Base-by-base conservation (phyloP, 768 basidiomycete species). In the Panellus pusillus region DNA sequence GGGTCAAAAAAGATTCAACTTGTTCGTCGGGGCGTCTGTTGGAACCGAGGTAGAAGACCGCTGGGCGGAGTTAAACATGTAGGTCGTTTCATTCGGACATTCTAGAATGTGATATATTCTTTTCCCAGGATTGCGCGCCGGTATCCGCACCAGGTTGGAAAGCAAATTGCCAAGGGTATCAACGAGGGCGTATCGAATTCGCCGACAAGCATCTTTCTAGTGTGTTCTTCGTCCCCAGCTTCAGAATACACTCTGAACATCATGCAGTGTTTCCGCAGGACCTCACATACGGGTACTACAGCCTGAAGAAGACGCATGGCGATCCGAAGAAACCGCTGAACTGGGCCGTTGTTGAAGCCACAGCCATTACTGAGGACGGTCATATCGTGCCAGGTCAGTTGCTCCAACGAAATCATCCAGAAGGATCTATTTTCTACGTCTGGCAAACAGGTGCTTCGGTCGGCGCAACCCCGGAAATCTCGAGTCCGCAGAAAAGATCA, bases 311-410 rank as follows among this genome's bases (percentile, higher is more conserved):
- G 54, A 73, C 64, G 14, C 75, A 76, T 38, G 76, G 77, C 1
- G 74, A 78, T 54, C 74, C 75, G 0, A 65, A 54, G 36, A 76
- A 76, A 45, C 76, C 71, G 2, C 67, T 79, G 17, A 69, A 79
- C 63, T 78, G 77, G 78, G 78, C 78, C 0, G 75, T 79, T 44
- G 75, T 77, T 7, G 77, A 79, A 56, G 78, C 77, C 9, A 79
- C 78, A 3, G 77, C 76, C 9, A 75, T 78, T 42, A 76, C 74
- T 1, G 76, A 78, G 55, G 77, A 79, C 3, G 78, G 78, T 0
- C 66, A 68, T 55, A 77, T 79, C 52, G 74, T 78, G 1, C 78
- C 76, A 14, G 74, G 70, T 67, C 43, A 24, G 58, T 50, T 14
- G 14, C 13, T 4, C 1, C 31, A 28, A n/a, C 38, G 11, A 9